Conservation (phyloP, 2,329 filamentous ascomycete species). For the Aspergillus quadrilineatus region DNA sequence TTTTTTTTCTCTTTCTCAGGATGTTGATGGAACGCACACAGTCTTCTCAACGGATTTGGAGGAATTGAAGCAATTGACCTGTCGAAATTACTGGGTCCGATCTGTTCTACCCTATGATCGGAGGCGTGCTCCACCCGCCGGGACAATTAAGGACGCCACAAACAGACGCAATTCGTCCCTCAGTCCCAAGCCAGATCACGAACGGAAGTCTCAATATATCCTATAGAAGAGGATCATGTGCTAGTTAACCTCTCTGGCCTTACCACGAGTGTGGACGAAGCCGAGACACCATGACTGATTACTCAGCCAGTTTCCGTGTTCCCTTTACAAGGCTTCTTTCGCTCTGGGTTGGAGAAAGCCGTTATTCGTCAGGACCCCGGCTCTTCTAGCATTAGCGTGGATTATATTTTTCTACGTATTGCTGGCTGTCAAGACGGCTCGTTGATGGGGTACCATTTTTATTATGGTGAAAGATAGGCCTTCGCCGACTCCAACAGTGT, state of each 20-base stretch:
- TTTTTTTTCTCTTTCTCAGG: neutral
- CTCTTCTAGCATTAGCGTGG: slow-evolving; percentile 4
- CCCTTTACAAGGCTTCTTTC: neutral
- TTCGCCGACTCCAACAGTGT: neutral
- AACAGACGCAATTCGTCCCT: slow-evolving; percentile 3
- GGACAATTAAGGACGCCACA: slow-evolving; percentile 9
- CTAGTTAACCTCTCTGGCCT: neutral
- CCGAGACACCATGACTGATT: neutral
- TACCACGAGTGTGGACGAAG: neutral
- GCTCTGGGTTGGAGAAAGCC: neutral
- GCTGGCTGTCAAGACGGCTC: slow-evolving; percentile 2
- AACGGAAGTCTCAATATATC: neutral
- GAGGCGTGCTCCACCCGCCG: slow-evolving; percentile 1
- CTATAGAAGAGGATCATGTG: neutral
- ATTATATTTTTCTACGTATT: slow-evolving; percentile 4
- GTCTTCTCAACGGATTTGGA: neutral
- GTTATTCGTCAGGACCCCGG: slow-evolving; percentile 9
- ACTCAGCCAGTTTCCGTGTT: neutral
- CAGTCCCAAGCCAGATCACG: neutral
- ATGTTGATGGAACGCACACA: neutral
- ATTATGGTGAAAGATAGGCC: neutral
- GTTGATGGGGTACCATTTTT: neutral
- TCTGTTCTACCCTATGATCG: slow-evolving; percentile 10
- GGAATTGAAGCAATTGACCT: neutral
- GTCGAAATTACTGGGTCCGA: neutral